Base-by-base conservation (phyloP, 2,329 filamentous ascomycete species). In the Colletotrichum sp. region DNA sequence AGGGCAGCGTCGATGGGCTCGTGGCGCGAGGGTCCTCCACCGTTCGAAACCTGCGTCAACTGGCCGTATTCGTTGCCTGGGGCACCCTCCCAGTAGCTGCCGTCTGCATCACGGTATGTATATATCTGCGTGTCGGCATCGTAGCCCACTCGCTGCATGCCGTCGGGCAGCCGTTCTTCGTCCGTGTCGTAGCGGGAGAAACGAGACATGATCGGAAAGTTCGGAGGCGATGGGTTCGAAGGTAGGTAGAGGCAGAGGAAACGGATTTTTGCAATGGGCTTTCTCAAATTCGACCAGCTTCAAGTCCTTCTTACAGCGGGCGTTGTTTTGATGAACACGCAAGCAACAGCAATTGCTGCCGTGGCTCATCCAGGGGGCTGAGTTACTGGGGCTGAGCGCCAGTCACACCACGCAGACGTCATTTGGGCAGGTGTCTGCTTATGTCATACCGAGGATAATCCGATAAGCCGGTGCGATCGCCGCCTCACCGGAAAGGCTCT, bases 131-230 rank as follows among this genome's bases (percentile, higher is more conserved):
- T 87, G 80, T 91, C 89, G 71, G 89, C 88, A 76, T 91, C 90
- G 83, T 92, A 91, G 78, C 89, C 89, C 32, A 90, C 84, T 72
- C 90, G 86, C 57, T 83, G 80, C 86, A 91, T 90, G 81, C 90
- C 90, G 55, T 88, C 84, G 4, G 90, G 90, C 19, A 92, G 86
- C 59, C 90, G 88, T 72, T 88, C 85, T 27, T 87, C 85, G 77
- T 91, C 90, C 7, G 84, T 83, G 70, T 88, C 86, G 79, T 86
- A 85, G 70, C 82, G 83, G 25, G 86, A 85, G 78, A 82, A 87
- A 75, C 85, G 86, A 73, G 85, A 83, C 86, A 88, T 88, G 22
- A n/a, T 64, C 61, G 25, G 61, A 25, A 32, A n/a, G 4, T 22
- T 48, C 32, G 60, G 60, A 19, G n/a, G n/a, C 60, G 32, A 16